A percentile compares a stretch with the other conserved stretches of the same genome.
Evolutionary conservation across 208 protist genomes (phyloP).

Genomic region (Trypanosoma melophagium): DNA sequence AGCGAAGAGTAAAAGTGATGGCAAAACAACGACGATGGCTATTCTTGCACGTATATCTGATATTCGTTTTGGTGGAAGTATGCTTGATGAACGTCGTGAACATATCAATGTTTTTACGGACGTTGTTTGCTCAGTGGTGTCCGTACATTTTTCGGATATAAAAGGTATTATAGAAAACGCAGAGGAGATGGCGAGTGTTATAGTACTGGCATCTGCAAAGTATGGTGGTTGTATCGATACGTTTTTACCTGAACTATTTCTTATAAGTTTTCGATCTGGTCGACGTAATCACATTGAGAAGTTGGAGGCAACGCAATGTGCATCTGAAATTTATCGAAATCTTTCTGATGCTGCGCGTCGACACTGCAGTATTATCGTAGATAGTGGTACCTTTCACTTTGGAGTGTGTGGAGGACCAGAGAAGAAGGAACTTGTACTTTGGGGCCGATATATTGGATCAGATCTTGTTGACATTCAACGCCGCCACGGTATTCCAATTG

Average conservation of each 20-base stretch:
- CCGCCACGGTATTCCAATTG: constrained; percentile 29
- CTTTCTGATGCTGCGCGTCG: constrained; percentile 19
- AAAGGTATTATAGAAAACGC: constrained; percentile 18
- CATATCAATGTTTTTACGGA: constrained; percentile 17
- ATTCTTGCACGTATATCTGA: background rate
- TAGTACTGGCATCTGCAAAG: constrained; percentile 26
- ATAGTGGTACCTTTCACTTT: constrained; percentile 36
- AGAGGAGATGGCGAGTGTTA: constrained; percentile 29
- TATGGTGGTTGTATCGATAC: constrained; percentile 47
- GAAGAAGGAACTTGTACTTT: constrained; percentile 39
- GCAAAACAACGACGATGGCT: background rate
- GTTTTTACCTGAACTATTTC: constrained; percentile 39
- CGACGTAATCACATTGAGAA: constrained; percentile 30
- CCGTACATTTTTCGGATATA: constrained; percentile 4
- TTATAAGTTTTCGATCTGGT: constrained; percentile 39
- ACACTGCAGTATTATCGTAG: constrained; percentile 36
- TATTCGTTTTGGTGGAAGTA: background rate
- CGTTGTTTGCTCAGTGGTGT: constrained; percentile 15
- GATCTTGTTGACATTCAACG: constrained; percentile 34
- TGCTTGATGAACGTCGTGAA: background rate
- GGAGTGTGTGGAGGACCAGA: constrained; percentile 40
- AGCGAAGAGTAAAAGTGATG: background rate
- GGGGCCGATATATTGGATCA: constrained; percentile 24
- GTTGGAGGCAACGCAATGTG: constrained; percentile 37
- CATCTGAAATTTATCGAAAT: constrained; percentile 33